These are phyloP conservation scores for Rosa multiflora DNA, from an alignment of 306 rosid species.

Conservation along the genomic window DNA sequence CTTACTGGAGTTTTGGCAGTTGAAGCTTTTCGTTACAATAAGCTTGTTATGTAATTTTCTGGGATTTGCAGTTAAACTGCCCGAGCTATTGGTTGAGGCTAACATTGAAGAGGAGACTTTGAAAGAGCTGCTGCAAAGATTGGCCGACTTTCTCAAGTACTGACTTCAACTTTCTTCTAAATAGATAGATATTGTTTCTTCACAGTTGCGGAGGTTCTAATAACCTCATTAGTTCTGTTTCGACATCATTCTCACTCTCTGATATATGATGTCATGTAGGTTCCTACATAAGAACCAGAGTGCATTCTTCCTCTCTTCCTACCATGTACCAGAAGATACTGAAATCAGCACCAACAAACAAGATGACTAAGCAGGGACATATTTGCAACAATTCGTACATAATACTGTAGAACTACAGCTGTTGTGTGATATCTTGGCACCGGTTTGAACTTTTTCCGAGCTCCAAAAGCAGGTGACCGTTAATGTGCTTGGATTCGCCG, in stretches of 20 bases:
- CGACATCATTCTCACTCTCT: not conserved
- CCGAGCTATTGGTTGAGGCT: conserved; percentile 65
- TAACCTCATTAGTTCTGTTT: not conserved
- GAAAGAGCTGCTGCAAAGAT: conserved; percentile 50
- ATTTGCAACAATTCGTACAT: conserved; percentile 24
- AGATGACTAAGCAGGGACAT: conserved; percentile 32
- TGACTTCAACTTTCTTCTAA: conserved; percentile 16
- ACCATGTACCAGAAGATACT: conserved; percentile 54
- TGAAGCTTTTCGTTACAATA: not conserved
- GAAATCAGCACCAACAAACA: conserved; percentile 52
- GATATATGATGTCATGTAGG: conserved; percentile 47
- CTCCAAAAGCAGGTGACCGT: conserved; percentile 8
- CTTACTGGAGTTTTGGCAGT: not conserved
- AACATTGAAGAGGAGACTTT: conserved; percentile 66
- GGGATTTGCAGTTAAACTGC: conserved; percentile 70
- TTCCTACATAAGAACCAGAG: conserved; percentile 63
- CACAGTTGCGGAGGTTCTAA: not conserved
- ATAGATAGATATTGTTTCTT: not conserved
- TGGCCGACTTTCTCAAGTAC: conserved; percentile 78
- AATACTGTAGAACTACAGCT: not conserved
- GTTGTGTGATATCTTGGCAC: not conserved
- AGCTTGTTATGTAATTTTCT: conserved; percentile 26
- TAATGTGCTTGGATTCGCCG: not conserved
- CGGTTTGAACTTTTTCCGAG: not conserved
- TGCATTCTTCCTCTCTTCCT: conserved; percentile 60